A percentile compares a stretch with the other conserved stretches of the same genome.
These are phyloP conservation scores for Leucocoprinus birnbaumii DNA, from an alignment of 768 basidiomycete species.

Conservation along the genomic window DNA sequence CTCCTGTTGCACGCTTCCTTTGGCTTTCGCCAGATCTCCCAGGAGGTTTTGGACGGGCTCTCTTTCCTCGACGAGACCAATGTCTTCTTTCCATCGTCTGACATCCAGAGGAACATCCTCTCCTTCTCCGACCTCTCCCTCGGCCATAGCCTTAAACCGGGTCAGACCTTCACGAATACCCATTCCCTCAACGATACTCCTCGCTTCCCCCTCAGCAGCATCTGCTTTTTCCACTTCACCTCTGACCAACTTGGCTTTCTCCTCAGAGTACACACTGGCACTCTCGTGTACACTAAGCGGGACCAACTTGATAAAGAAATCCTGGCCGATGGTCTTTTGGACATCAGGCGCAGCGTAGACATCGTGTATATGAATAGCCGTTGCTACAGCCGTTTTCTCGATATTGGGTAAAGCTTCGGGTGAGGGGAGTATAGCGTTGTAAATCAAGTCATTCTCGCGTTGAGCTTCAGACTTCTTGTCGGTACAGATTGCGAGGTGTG, in stretches of 20 bases:
- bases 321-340: conserved; percentile 90
- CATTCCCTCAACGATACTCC: conserved; percentile 77
- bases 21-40: conserved; percentile 54
- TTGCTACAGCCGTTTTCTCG: conserved; percentile 81
- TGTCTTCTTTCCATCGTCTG: conserved; percentile 71
- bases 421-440: conserved; percentile 85
- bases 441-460: conserved; percentile 95
- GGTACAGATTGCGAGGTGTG: conserved; percentile 71
- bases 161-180: conserved; percentile 71
- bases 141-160: conserved; percentile 69
- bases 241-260: conserved; percentile 92
- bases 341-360: conserved; percentile 89
- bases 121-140: conserved; percentile 57
- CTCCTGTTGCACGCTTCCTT: conserved; percentile 52
- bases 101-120: conserved; percentile 73
- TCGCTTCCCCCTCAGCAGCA: conserved; percentile 73
- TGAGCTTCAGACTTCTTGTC: conserved; percentile 75
- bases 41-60: conserved; percentile 68
- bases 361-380: conserved; percentile 90
- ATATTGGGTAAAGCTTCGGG: conserved; percentile 76
- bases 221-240: conserved; percentile 88
- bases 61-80: conserved; percentile 62
- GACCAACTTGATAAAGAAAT: conserved; percentile 83
- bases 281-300: conserved; percentile 95
- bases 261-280: conserved; percentile 95